A percentile compares a stretch with the other conserved stretches of the same genome.
Evolutionary conservation across 2,329 filamentous ascomycete genomes (phyloP).

Genomic region (Cryphonectria radicalis): DNA sequence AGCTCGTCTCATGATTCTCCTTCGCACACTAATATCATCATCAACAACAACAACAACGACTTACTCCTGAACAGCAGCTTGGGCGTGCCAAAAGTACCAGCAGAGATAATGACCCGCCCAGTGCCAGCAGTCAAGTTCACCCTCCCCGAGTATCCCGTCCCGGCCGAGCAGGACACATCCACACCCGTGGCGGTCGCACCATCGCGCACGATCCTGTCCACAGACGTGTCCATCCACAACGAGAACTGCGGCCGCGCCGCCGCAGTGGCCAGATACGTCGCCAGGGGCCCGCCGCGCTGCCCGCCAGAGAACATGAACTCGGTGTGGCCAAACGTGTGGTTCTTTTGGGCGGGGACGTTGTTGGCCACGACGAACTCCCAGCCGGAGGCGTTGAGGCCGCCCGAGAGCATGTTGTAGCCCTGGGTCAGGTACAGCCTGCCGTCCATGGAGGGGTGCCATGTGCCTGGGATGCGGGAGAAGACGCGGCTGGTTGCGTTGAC

Average conservation of each 20-base stretch:
- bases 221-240: constrained; percentile 67
- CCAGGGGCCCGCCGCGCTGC: constrained; percentile 70
- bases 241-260: constrained; percentile 65
- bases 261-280: constrained; percentile 70
- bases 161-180: constrained; percentile 62
- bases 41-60: constrained; percentile 2
- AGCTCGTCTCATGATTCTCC: neutral
- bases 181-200: constrained; percentile 67
- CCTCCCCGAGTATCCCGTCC: constrained; percentile 60
- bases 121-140: constrained; percentile 62
- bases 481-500: constrained; percentile 61
- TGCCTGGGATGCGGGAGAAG: constrained; percentile 73
- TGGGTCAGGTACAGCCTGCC: constrained; percentile 69
- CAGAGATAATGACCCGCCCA: constrained; percentile 70
- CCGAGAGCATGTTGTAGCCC: constrained; percentile 65
- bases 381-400: constrained; percentile 61
- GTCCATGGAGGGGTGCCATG: constrained; percentile 67
- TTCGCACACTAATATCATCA: neutral
- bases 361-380: constrained; percentile 66
- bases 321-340: constrained; percentile 65
- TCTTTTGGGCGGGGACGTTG: constrained; percentile 63
- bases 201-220: constrained; percentile 67
- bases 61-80: constrained; percentile 69
- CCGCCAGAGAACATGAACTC: constrained; percentile 70
- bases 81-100: constrained; percentile 71